Evolutionary conservation across 2,329 filamentous ascomycete species (phyloP), one percentile per base, ranked within the genome.

Genomic region (Basipetospora sp.): DNA sequence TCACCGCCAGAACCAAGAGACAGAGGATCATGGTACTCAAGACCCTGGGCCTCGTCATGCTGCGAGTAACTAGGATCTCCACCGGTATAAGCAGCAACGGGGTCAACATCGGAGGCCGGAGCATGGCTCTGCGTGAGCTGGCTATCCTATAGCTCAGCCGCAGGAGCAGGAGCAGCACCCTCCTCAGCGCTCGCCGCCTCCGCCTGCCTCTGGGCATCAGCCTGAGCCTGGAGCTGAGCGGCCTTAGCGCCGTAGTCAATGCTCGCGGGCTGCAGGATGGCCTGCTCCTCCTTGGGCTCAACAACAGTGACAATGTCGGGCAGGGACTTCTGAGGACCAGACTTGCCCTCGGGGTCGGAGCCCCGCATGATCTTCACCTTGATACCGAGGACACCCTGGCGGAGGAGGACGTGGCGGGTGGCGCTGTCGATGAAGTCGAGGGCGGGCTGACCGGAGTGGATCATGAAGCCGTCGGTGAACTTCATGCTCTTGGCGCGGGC

Each of bases 341-440:
- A 78, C 80, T 98, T 98, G 79, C 90, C 90, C 71, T 96, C 86
- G 64, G 90, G 90, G 74, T 98, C 90, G 55, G 85, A 90, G 62
- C 90, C 90, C 65, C 92, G 87, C 90, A 98, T 98, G 73, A 98
- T 98, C 87, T 98, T 98, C 69, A 98, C 90, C 80, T 98, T 98
- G 74, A 98, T 98, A 72, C 90, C 90, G 51, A 98, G 75, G 51
- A 98, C 90, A 83, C 90, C 90, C 76, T 98, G 90, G 71, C 92
- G 84, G 67, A 98, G 87, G 52, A 98, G 86, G 57, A 98, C 90
- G 84, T 98, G 90, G 57, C 90, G 90, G 59, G 90, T 96, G 55
- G 92, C 92, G 58, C 71, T 76, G 76, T 98, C 90, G 65, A 98
- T 98, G 74, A 98, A 98, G 72, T 98, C 90, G 71, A 92, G 88